A percentile compares a stretch with the other conserved stretches of the same genome.
phyloP scores from a whole-genome alignment of 164 flowering plant genomes.

The Magnolia changhungtana region DNA sequence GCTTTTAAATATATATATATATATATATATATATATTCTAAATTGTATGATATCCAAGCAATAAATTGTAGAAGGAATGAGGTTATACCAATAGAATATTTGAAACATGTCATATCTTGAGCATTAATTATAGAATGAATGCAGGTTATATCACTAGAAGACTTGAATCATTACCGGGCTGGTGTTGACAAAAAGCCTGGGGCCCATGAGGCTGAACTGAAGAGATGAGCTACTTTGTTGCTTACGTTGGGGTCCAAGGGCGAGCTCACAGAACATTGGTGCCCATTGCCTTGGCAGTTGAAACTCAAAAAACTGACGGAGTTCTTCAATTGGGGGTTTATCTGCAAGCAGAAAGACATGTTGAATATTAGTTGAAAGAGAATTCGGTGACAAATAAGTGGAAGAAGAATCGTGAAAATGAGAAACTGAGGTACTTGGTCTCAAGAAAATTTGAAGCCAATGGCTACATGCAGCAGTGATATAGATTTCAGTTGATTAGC shows the following conservation, averaged over 20 bases:
- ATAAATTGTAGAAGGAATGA: too few relatives aligned
- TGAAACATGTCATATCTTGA: too few relatives aligned
- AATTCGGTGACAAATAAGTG: too few relatives aligned
- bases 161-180: slow-evolving; percentile 40
- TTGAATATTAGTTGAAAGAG: too few relatives aligned
- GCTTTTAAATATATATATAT: too few relatives aligned
- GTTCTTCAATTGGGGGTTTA: slow-evolving; percentile 91
- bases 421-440: neutral
- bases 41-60: too few relatives aligned
- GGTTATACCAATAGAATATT: too few relatives aligned
- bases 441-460: neutral
- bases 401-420: neutral
- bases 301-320: slow-evolving; percentile 89
- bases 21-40: too few relatives aligned
- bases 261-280: slow-evolving; percentile 88
- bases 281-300: slow-evolving; percentile 98
- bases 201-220: slow-evolving; percentile 87
- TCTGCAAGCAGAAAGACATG: slow-evolving; percentile 38
- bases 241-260: slow-evolving; percentile 84
- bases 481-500: neutral
- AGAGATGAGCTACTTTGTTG: slow-evolving; percentile 54
- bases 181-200: slow-evolving; percentile 81
- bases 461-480: neutral
- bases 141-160: neutral
- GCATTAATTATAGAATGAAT: too few relatives aligned